A percentile compares a stretch with the other conserved stretches of the same genome.
Conservation (phyloP, 1,139 yeast species). For the Protomyces inundatus region DNA sequence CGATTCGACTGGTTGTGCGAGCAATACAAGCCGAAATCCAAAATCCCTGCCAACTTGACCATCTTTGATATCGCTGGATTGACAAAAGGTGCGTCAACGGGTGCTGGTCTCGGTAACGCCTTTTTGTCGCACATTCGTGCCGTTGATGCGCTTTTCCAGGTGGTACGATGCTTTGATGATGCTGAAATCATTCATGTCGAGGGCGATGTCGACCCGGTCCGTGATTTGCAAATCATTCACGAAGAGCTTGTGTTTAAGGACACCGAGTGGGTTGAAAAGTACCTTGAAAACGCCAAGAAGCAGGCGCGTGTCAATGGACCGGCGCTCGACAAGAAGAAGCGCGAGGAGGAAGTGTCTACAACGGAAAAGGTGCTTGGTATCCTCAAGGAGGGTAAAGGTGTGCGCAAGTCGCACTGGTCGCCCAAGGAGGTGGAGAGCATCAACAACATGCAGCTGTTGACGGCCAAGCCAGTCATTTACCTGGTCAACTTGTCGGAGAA, state of each 20-base stretch:
- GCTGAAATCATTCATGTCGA: constrained; percentile 97
- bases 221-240: constrained; percentile 87
- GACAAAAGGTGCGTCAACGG: constrained; percentile 94
- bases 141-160: constrained; percentile 96
- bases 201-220: constrained; percentile 94
- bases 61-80: constrained; percentile 97
- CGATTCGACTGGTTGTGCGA: constrained; percentile 72
- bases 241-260: constrained; percentile 94
- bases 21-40: constrained; percentile 73
- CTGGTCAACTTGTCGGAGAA: constrained; percentile 89
- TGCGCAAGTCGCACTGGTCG: constrained; percentile 87
- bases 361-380: constrained; percentile 70
- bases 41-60: constrained; percentile 90
- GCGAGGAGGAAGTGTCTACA: constrained; percentile 83
- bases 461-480: constrained; percentile 95
- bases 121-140: constrained; percentile 97
- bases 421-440: constrained; percentile 84
- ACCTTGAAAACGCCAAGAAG: constrained; percentile 80
- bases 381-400: constrained; percentile 68
- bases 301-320: constrained; percentile 92
- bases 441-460: constrained; percentile 71
- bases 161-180: constrained; percentile 96
- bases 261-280: constrained; percentile 88
- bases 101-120: constrained; percentile 98
- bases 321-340: constrained; percentile 87